Evolutionary conservation across 129 eudicot species (phyloP), one percentile per base, ranked within the genome.

Genomic region (Ambrosia trifida): DNA sequence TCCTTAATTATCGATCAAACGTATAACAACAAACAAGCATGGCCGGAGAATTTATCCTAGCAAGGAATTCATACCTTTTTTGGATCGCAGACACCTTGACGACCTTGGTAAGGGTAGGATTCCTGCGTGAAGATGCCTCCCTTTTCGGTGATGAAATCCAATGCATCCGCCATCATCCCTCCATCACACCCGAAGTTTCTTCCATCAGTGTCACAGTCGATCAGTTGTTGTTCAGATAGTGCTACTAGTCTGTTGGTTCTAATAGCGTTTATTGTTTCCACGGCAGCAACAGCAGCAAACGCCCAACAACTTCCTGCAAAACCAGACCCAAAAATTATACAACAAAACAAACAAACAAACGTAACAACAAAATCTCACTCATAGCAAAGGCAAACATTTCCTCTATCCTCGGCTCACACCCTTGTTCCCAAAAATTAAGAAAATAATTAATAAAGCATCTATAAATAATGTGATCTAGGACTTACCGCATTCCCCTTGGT

Each of bases 221-320:
- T 65, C 41, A 90, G 91, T 60, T 90, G 87, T 79, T 90, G 97
- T 61, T 87, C 95, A 0, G 97, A 90, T 43, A 87, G 57, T 14
- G 95, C 59, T 28, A 87, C 83, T 32, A 87, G 30, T 11, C 87
- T 68, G 2, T 64, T 77, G 12, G 97, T 90, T 79, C 73, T 90
- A 18, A 90, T 81, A 16, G 82, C 82, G 77, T 85, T 87, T 76
- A 90, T 83, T 18, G 87, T 87, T 66, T 90, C 97, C 1, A 83
- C 86, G 11, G 81, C 89, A 5, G 60, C 91, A 57, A 87, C 87
- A 0, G 91, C 75, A 11, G 95, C 83, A 70, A 90, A 87, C 36
- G 95, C 89, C 97, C 95, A 87, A 67, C 95, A 87, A 87, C 97
- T 83, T 16, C 95, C 97, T 90, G 78, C 43, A 19, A 18, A 17